phyloP scores from a whole-genome alignment of 2,329 filamentous ascomycete genomes.

The Penicillium sp. region DNA sequence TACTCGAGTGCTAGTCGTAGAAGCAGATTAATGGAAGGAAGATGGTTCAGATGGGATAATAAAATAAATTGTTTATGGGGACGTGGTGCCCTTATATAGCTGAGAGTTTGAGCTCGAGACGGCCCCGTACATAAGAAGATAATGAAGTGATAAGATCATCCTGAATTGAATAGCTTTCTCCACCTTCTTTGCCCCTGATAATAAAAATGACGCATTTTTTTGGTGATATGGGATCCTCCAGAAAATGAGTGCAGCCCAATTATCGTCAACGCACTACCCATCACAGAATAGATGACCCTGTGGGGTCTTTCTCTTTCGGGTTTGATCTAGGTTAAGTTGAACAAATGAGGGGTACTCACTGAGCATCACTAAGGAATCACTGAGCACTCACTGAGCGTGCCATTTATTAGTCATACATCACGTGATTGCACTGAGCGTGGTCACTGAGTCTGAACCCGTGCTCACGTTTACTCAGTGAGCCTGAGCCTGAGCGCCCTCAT shows the following conservation, averaged over 20 bases:
- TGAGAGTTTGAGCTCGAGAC: background rate
- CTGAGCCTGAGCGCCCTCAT: background rate
- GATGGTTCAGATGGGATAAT: background rate
- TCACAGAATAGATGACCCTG: conserved; percentile 1
- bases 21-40: background rate
- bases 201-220: background rate
- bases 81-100: background rate
- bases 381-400: conserved; percentile 2
- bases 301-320: conserved; percentile 9
- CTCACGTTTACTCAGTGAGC: background rate
- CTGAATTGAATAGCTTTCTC: background rate
- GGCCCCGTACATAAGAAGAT: background rate
- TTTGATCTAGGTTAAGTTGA: background rate
- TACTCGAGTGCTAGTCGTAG: background rate
- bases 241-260: background rate
- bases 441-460: background rate
- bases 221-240: background rate
- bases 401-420: conserved; percentile 2
- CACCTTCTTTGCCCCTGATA: background rate
- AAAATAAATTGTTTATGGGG: no score
- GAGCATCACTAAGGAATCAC: conserved; percentile 6
- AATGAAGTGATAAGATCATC: background rate
- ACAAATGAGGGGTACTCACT: background rate
- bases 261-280: conserved; percentile 8
- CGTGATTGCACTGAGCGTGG: conserved; percentile 6